A percentile compares a stretch with the other conserved stretches of the same genome.
phyloP scores from a whole-genome alignment of 2,329 filamentous ascomycete species.

The Arthroderma uncinatum region DNA sequence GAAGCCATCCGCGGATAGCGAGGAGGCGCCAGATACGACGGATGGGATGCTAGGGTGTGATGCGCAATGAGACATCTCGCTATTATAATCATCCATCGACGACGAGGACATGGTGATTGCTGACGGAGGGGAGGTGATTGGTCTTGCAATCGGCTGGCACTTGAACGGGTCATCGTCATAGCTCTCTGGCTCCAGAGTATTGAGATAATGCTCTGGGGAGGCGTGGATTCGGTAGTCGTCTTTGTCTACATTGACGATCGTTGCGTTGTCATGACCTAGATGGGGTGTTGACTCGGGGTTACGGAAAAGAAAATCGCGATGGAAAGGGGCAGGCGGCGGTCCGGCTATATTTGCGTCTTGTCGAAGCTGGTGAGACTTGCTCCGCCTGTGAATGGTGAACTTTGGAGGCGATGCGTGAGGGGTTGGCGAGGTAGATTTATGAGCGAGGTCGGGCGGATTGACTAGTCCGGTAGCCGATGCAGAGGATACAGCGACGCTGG shows the following conservation, averaged over 20 bases:
- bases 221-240: conserved; percentile 10
- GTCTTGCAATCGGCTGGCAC: not conserved
- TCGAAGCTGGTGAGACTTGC: conserved; percentile 26
- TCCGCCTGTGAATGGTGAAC: conserved; percentile 25
- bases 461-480: conserved; percentile 36
- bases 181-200: not conserved
- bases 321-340: conserved; percentile 26
- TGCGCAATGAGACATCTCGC: conserved; percentile 38
- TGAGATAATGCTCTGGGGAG: not conserved
- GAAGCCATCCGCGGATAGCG: conserved; percentile 32
- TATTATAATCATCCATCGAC: conserved; percentile 35
- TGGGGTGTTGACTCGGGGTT: conserved; percentile 21
- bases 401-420: conserved; percentile 10
- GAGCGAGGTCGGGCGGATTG: conserved; percentile 28
- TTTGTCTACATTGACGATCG: conserved; percentile 3
- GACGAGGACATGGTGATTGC: conserved; percentile 38
- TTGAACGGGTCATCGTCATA: not conserved
- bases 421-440: conserved; percentile 6
- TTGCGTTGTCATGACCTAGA: conserved; percentile 12
- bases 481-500: conserved; percentile 36
- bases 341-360: conserved; percentile 12
- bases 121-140: conserved; percentile 29
- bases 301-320: conserved; percentile 26
- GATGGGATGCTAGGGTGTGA: conserved; percentile 40
- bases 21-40: conserved; percentile 36